Evolutionary conservation across 306 rosid species (phyloP), one percentile per base, ranked within the genome.

Genomic region (Cucurbita moschata): DNA sequence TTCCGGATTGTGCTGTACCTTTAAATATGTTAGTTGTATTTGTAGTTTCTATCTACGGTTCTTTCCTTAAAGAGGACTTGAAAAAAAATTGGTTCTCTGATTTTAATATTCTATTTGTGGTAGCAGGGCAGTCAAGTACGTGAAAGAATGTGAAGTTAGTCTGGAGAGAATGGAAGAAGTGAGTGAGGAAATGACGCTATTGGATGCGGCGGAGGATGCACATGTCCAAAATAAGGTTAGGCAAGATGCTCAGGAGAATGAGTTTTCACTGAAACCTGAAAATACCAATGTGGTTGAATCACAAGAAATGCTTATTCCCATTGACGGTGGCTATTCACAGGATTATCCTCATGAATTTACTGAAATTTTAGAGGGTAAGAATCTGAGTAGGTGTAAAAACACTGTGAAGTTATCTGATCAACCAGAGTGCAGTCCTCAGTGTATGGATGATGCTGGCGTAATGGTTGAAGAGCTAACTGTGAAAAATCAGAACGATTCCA

Each of bases 401-500:
- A 70, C 73, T 55, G 78, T 75, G 56, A 74, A 83, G 49, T 49
- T 85, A 58, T 79, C 87, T 37, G 90, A 85, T 21, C 79, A 78
- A 52, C 85, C 81, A 16, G 76, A 62, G 64, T 37, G 23, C 73
- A 63, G 77, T 49, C 75, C 58, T 12, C 76, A 71, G 10, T 59
- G 80, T 57, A 71, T 47, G 78, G 84, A 67, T 76, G 87, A 77
- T 78, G 81, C 69, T 11, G 82, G 88, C 73, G 72, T 21, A 52
- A 79, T 73, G 72, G 94, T 85, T 73, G 91, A 89, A 81, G 97
- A 89, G 50, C 61, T 86, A 57, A 83, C 87, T 2, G 86, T 89
- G 42, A 87, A 81, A 70, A 83, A 86, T 76, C 84, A 82, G 53
- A 59, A 81, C 47, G 80, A 87, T 68, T 84, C 91, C 15, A 85